A percentile compares a stretch with the other conserved stretches of the same genome.
Conservation (phyloP, 306 rosid genomes). For the Lithocarpus polystachyus region DNA sequence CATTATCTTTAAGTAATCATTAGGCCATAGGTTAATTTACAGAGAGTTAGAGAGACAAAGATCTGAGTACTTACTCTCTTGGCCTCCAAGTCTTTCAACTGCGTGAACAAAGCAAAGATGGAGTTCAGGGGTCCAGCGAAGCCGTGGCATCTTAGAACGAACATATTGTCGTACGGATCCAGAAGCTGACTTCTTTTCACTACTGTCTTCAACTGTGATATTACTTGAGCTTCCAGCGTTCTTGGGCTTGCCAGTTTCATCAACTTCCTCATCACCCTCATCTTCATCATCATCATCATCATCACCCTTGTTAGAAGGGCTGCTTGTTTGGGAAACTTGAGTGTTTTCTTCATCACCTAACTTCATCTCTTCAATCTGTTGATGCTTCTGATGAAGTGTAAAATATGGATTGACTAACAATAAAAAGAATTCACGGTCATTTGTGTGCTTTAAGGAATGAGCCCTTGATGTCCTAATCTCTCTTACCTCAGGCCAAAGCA, state of each 20-base stretch:
- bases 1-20: background rate
- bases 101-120: slow-evolving; percentile 45
- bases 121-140: slow-evolving; percentile 51
- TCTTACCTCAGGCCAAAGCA: slow-evolving; percentile 3
- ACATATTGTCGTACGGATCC: slow-evolving; percentile 44
- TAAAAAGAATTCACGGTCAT: slow-evolving; percentile 1
- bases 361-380: slow-evolving; percentile 17
- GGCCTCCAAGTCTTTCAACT: slow-evolving; percentile 43
- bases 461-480: background rate
- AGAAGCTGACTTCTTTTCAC: slow-evolving; percentile 29
- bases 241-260: background rate
- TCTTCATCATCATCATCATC: background rate
- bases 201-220: slow-evolving; percentile 33
- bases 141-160: slow-evolving; percentile 46
- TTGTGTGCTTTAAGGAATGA: background rate
- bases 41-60: background rate
- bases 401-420: background rate
- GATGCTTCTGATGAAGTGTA: slow-evolving; percentile 4
- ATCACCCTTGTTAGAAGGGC: slow-evolving; percentile 7
- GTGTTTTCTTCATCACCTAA: background rate
- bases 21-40: background rate
- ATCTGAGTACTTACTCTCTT: slow-evolving; percentile 32
- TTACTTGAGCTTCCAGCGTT: slow-evolving; percentile 32
- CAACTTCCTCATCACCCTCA: background rate
- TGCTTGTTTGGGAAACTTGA: slow-evolving; percentile 15